Percentiles rank a stretch among this genome's conserved stretches.
Conservation (phyloP, 2,329 filamentous ascomycete genomes). For the Fusarium illudens region DNA sequence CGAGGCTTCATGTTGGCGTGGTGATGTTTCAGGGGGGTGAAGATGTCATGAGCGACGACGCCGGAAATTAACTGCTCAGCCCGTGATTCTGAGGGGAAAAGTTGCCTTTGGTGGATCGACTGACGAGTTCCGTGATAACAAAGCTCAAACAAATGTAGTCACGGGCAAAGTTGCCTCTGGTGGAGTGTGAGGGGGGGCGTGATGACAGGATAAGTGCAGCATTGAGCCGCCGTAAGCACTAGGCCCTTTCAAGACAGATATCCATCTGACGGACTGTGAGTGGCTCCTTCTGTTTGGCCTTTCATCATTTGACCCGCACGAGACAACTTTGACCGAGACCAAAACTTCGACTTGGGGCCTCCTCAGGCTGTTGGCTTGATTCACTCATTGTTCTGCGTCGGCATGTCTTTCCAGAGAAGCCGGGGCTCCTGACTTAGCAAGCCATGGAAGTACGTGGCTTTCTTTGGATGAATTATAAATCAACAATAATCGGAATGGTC, state of each 20-base stretch:
- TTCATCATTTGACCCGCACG: conserved; percentile 9
- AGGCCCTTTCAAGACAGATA: not conserved
- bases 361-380: not conserved
- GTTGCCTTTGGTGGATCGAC: too few relatives aligned
- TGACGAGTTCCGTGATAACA: not conserved
- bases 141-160: too few relatives aligned
- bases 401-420: not conserved
- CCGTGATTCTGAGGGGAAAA: too few relatives aligned
- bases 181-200: not conserved
- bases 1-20: conserved; percentile 16
- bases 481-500: not conserved
- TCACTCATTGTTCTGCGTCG: not conserved
- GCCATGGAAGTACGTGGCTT: not conserved
- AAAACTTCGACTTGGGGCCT: not conserved
- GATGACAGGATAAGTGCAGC: not conserved
- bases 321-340: conserved; percentile 27
- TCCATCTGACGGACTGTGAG: not conserved
- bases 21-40: too few relatives aligned
- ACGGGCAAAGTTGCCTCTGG: conserved; percentile 19
- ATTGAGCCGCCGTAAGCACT: not conserved
- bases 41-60: not conserved
- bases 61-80: not conserved
- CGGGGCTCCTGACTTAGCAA: not conserved
- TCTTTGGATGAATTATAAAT: not conserved
- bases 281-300: not conserved